A percentile compares a stretch with the other conserved stretches of the same genome.
Evolutionary conservation across 192 early-diverging fungal species (phyloP).

Genomic region (Kickxella alabastrina): DNA sequence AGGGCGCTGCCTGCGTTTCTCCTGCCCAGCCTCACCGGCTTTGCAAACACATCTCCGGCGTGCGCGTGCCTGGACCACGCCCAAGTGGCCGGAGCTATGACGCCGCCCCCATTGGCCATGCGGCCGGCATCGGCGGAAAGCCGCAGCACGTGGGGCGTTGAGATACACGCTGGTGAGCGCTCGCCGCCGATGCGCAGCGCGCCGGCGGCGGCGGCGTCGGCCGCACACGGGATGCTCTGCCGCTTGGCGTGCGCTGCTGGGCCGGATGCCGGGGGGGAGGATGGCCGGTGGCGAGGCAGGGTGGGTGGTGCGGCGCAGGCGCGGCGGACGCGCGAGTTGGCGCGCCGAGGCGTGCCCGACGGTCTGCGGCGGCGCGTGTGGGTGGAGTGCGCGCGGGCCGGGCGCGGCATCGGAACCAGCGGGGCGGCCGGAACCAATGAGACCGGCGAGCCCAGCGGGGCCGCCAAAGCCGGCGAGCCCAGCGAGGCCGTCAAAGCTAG

Average conservation of each 20-base stretch:
- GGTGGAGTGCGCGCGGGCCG: background rate
- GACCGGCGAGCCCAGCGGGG: no score
- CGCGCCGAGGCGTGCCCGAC: background rate
- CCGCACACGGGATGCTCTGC: constrained; percentile 45
- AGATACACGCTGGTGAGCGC: no score
- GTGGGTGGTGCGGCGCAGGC: background rate
- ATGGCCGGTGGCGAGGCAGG: background rate
- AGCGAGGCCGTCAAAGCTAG: no score
- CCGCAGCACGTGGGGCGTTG: no score
- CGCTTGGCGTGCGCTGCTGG: constrained; percentile 21
- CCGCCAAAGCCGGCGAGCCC: no score
- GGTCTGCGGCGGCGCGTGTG: background rate
- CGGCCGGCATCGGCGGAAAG: background rate
- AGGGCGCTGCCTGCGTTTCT: constrained; percentile 1
- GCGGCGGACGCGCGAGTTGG: background rate
- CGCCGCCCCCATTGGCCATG: background rate
- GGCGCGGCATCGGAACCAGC: no score
- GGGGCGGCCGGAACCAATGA: no score
- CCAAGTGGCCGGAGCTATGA: background rate
- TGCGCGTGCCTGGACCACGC: constrained; percentile 2
- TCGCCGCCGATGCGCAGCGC: no score
- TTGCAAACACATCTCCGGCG: background rate
- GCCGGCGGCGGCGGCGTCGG: no score
- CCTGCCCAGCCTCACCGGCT: background rate
- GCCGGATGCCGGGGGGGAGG: background rate